A percentile compares a stretch with the other conserved stretches of the same genome.
Conservation (phyloP, 441 rosid species). For the Euphorbia schlechtendalii region DNA sequence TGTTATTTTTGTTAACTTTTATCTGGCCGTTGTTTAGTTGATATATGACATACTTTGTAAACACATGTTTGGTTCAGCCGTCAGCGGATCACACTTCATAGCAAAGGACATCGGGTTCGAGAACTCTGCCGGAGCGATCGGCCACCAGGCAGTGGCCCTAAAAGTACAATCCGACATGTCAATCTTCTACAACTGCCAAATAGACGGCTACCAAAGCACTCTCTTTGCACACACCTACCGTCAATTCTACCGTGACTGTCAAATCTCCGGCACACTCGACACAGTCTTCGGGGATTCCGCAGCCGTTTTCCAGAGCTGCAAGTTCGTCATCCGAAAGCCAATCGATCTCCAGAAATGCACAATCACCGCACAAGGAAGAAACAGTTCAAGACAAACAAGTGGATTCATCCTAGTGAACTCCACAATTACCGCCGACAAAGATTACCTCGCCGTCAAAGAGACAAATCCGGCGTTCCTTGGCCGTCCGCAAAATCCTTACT, state of each 20-base stretch:
- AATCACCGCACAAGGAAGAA: slow-evolving; percentile 62
- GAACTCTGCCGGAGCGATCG: slow-evolving; percentile 64
- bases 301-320: slow-evolving; percentile 55
- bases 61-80: slow-evolving; percentile 27
- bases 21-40: no score
- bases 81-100: slow-evolving; percentile 43
- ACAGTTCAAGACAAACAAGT: slow-evolving; percentile 29
- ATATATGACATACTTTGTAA: no score
- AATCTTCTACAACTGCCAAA: slow-evolving; percentile 49
- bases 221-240: slow-evolving; percentile 64
- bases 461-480: no score
- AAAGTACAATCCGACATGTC: slow-evolving; percentile 49
- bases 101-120: slow-evolving; percentile 71
- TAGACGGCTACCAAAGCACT: slow-evolving; percentile 71
- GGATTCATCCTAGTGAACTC: slow-evolving; percentile 63
- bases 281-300: slow-evolving; percentile 59
- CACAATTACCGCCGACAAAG: slow-evolving; percentile 40
- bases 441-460: slow-evolving; percentile 29
- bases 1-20: no score
- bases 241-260: slow-evolving; percentile 76
- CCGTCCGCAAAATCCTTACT: slow-evolving; percentile 52
- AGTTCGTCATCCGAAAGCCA: slow-evolving; percentile 48
- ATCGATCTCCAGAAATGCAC: slow-evolving; percentile 37
- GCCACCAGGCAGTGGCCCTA: slow-evolving; percentile 74
- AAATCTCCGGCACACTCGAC: slow-evolving; percentile 65